Evolutionary conservation across 805 yeast species (phyloP), one percentile per base, ranked within the genome.

Genomic region (Lipomyces starkeyi): DNA sequence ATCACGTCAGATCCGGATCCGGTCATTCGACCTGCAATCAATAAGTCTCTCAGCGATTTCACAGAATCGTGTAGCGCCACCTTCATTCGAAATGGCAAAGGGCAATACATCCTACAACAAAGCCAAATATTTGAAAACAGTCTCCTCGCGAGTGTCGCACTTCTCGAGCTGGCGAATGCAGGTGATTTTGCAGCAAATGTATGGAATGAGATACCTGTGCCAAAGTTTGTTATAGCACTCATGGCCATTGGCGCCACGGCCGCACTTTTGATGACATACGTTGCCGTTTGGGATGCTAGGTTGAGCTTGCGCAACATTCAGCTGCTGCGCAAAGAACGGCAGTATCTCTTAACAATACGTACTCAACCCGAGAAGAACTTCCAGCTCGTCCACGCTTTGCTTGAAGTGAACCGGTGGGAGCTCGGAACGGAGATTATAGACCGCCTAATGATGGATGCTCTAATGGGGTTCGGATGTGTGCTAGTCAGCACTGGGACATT

Each of bases 131-230:
- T 52, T 25, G 29, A 52, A 25, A 52, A 52, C 14, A 52, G 29
- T 52, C 56, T 52, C 14, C 56, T 52, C 56, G 56, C 56, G 13
- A 25, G 56, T 13, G 56, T 14, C 13, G 56, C 14, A 2, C 29
- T 52, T 52, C 56, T 52, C 13, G 56, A 52, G 13, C 56, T 52
- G 11, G 56, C 56, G 9, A 52, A 52, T 52, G 56, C 56, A 9
- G 56, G 56, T 13, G 56, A 52, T 14, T 52, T 52, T 25, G 56
- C 56, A 9, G 56, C 56, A 22, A 52, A 52, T 13, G 56, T 52
- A 13, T 52, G 56, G 56, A 52, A 52, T 25, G 56, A 52, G 13
- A 52, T 25, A 22, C 56, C 56, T 22, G 56, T 52, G 5, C 56
- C 56, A 52, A 22, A 9, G 25, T 52, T 52, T 52, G 56, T 13